These are phyloP conservation scores for Apophysomyces sp. DNA, from an alignment of 371 early-diverging fungal species.

Conservation along the genomic window DNA sequence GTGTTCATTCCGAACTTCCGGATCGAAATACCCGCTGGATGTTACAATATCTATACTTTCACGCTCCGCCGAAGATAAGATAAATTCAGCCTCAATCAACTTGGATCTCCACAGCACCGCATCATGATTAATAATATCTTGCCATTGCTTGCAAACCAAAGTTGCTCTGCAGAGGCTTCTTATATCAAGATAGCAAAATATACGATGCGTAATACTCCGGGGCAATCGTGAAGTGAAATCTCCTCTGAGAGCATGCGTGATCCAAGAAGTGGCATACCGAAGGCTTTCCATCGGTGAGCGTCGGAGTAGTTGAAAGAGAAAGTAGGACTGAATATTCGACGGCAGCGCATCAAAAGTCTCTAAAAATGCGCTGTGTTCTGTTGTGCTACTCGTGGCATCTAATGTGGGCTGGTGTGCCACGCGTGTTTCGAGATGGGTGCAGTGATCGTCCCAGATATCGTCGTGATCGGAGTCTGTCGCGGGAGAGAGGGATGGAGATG, in stretches of 20 bases:
- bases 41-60: background rate
- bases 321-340: slow-evolving; percentile 9
- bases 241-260: slow-evolving; percentile 78
- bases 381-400: background rate
- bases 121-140: slow-evolving; percentile 71
- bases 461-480: slow-evolving; percentile 7
- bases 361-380: slow-evolving; percentile 4
- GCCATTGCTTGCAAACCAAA: slow-evolving; percentile 76
- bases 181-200: slow-evolving; percentile 80
- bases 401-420: background rate
- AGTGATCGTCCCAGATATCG: background rate
- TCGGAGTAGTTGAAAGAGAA: slow-evolving; percentile 18
- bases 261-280: slow-evolving; percentile 75
- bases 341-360: slow-evolving; percentile 15
- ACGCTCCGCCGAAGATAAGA: background rate
- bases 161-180: slow-evolving; percentile 74
- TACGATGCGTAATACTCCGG: slow-evolving; percentile 69
- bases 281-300: slow-evolving; percentile 62
- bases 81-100: slow-evolving; percentile 7
- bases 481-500: slow-evolving; percentile 7
- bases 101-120: slow-evolving; percentile 51
- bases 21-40: background rate
- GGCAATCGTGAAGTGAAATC: slow-evolving; percentile 88
- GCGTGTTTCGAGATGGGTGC: slow-evolving; percentile 1
- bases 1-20: background rate